Percentiles rank a stretch among this genome's conserved stretches.
Conservation (phyloP, 75 land plant species). For the Cupressus sempervirens region DNA sequence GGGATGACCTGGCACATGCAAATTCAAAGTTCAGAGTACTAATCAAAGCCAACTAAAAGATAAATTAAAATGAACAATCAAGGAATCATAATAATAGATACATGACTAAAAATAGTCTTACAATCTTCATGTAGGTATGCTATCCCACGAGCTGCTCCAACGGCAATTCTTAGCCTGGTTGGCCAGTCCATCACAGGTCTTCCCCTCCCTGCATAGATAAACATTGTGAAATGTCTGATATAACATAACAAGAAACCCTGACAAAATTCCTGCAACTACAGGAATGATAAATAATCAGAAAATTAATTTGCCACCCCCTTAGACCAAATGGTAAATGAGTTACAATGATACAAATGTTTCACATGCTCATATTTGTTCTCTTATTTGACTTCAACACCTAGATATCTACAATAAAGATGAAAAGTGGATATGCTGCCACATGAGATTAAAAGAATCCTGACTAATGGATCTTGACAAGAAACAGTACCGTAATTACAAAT, state of each 20-base stretch:
- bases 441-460: neutral
- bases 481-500: neutral
- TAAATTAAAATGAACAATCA: neutral
- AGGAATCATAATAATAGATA: neutral
- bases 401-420: neutral
- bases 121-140: constrained; percentile 48
- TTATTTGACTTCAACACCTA: neutral
- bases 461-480: neutral
- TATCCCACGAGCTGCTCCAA: constrained; percentile 30
- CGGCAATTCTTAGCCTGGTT: constrained; percentile 27
- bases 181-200: constrained; percentile 36
- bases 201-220: constrained; percentile 15
- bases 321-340: neutral
- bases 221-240: neutral
- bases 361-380: neutral
- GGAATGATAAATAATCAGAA: neutral
- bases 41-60: neutral
- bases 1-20: constrained; percentile 51
- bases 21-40: neutral
- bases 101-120: neutral
- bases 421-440: neutral
- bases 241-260: neutral
- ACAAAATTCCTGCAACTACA: neutral
- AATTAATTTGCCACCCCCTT: neutral
- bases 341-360: neutral